Evolutionary conservation across 2,329 filamentous ascomycete species (phyloP).

Genomic region (Pseudopithomyces maydicus): DNA sequence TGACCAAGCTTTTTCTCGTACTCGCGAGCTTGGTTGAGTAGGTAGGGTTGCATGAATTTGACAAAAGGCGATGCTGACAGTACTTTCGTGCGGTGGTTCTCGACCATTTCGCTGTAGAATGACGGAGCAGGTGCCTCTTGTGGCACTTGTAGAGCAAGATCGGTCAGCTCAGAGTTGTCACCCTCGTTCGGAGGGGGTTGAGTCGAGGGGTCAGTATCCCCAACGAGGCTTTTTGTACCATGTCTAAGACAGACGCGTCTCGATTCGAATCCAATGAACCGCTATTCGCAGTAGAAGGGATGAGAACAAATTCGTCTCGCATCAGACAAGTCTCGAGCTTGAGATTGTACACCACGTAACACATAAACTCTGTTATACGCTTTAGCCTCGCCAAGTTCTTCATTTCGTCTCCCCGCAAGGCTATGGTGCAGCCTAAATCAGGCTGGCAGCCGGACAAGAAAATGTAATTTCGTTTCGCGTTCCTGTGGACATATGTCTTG

Average conservation of each 20-base stretch:
- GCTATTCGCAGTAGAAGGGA: conserved; percentile 67
- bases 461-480: conserved; percentile 90
- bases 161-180: conserved; percentile 43
- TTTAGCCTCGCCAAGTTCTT: conserved; percentile 79
- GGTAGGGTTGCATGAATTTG: conserved; percentile 90
- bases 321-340: conserved; percentile 94
- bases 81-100: conserved; percentile 90
- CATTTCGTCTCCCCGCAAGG: conserved; percentile 79
- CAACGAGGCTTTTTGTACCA: background rate
- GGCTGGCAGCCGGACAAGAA: conserved; percentile 90
- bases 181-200: background rate
- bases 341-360: conserved; percentile 97
- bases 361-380: conserved; percentile 96
- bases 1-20: conserved; percentile 85
- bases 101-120: conserved; percentile 93
- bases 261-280: conserved; percentile 28
- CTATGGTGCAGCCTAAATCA: conserved; percentile 92
- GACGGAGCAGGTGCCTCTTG: conserved; percentile 85
- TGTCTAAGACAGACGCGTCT: background rate
- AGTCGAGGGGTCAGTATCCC: background rate
- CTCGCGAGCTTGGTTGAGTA: conserved; percentile 89
- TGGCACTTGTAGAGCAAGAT: conserved; percentile 59
- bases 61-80: conserved; percentile 96
- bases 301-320: conserved; percentile 87
- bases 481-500: conserved; percentile 88